Evolutionary conservation across 1,284 basidiomycete species (phyloP).

Genomic region (Entoloma clypeatum): DNA sequence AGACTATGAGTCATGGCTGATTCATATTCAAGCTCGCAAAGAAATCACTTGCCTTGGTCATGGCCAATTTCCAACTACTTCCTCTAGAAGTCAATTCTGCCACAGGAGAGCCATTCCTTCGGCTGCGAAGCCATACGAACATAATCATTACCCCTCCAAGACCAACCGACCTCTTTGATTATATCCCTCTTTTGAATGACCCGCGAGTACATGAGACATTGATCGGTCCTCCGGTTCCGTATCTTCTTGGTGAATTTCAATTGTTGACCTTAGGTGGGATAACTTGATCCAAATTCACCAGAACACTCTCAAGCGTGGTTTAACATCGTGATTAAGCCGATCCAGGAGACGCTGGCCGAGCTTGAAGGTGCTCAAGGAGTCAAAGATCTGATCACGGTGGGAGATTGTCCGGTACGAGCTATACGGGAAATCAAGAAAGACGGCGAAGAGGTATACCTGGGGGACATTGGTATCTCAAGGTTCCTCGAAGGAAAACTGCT

Average conservation of each 20-base stretch:
- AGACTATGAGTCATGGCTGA: too few relatives aligned
- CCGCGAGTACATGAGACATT: conserved; percentile 44
- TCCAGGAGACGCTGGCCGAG: conserved; percentile 25
- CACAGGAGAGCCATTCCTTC: conserved; percentile 51
- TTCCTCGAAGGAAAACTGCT: conserved; percentile 33
- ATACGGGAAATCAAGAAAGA: conserved; percentile 47
- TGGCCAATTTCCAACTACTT: conserved; percentile 29
- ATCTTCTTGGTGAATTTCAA: conserved; percentile 36
- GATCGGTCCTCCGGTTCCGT: conserved; percentile 48
- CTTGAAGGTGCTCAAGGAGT: conserved; percentile 27
- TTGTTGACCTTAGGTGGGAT: conserved; percentile 11
- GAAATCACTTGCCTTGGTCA: conserved; percentile 3
- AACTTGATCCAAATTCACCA: conserved; percentile 20
- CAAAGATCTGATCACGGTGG: conserved; percentile 27
- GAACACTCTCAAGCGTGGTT: conserved; percentile 31
- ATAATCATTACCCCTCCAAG: conserved; percentile 61
- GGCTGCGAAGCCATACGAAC: conserved; percentile 43
- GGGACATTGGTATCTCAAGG: conserved; percentile 38
- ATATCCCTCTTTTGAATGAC: conserved; percentile 46
- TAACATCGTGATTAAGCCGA: conserved; percentile 6
- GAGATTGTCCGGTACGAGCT: conserved; percentile 38
- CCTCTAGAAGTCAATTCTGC: conserved; percentile 41
- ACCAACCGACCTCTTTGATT: conserved; percentile 36
- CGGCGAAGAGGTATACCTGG: conserved; percentile 45
- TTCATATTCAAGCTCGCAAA: too few relatives aligned